These are phyloP conservation scores for Grammothele lineata DNA, from an alignment of 768 basidiomycete species.

Conservation along the genomic window DNA sequence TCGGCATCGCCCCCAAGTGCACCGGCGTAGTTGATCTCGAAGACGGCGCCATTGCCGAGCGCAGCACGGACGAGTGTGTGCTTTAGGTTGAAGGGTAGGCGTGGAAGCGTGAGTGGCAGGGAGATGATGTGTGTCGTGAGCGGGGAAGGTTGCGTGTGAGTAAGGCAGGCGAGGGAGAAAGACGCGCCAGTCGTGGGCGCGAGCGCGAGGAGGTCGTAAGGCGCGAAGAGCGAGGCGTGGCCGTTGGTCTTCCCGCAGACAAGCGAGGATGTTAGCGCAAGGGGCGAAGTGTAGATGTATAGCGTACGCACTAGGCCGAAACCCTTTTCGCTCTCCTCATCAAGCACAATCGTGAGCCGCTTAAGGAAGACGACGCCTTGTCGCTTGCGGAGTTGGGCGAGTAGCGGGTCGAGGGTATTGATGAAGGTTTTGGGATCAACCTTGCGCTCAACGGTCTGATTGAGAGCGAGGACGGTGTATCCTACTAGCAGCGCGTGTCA, in stretches of 20 bases:
- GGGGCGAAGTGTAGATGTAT: not conserved
- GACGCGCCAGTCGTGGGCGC: constrained; percentile 67
- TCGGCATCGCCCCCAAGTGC: constrained; percentile 65
- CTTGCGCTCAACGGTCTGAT: constrained; percentile 65
- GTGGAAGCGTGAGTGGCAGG: constrained; percentile 71
- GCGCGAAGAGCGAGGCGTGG: constrained; percentile 54
- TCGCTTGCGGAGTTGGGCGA: constrained; percentile 57
- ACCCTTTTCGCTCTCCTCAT: constrained; percentile 83
- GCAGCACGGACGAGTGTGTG: constrained; percentile 81
- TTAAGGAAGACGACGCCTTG: constrained; percentile 64
- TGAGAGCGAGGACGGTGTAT: constrained; percentile 77
- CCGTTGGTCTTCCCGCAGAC: constrained; percentile 58
- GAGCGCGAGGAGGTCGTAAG: constrained; percentile 77
- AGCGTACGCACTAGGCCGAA: constrained; percentile 61
- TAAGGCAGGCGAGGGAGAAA: constrained; percentile 77
- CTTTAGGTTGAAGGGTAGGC: constrained; percentile 77
- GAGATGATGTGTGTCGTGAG: constrained; percentile 80
- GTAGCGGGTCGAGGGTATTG: constrained; percentile 56
- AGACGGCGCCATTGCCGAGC: constrained; percentile 75
- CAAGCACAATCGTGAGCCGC: constrained; percentile 73
- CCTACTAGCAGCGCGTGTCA: constrained; percentile 54
- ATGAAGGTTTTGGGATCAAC: constrained; percentile 69
- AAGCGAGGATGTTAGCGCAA: too few species aligned
- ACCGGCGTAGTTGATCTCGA: constrained; percentile 77
- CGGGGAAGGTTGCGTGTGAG: constrained; percentile 74